Conservation (phyloP, 2,329 filamentous ascomycete genomes). For the Nemania serpens region DNA sequence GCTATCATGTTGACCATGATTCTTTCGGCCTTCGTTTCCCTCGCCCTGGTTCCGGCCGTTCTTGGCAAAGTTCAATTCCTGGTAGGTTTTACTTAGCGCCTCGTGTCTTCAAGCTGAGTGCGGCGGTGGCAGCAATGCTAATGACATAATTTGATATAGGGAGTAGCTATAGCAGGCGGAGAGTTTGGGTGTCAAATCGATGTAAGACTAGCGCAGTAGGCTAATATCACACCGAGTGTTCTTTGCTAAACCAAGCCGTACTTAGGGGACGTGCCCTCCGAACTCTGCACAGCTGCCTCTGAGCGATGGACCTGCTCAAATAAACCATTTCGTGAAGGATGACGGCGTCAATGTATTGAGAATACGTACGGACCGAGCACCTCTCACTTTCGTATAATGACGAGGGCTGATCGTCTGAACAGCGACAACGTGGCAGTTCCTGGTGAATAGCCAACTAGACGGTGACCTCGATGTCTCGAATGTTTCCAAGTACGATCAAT, state of each 20-base stretch:
- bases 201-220: conserved; percentile 37
- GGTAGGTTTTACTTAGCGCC: conserved; percentile 23
- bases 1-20: conserved; percentile 36
- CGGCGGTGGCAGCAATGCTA: conserved; percentile 2
- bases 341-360: conserved; percentile 61
- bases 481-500: conserved; percentile 56
- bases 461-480: conserved; percentile 54
- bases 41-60: conserved; percentile 30
- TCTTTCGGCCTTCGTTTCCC: conserved; percentile 30
- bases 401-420: conserved; percentile 12
- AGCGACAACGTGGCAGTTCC: conserved; percentile 63
- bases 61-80: conserved; percentile 39
- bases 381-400: not conserved
- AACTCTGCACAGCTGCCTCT: conserved; percentile 45
- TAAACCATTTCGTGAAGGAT: conserved; percentile 60
- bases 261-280: conserved; percentile 48
- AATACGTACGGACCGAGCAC: conserved; percentile 46
- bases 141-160: conserved; percentile 30
- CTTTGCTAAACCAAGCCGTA: conserved; percentile 17
- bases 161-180: conserved; percentile 53
- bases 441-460: conserved; percentile 58
- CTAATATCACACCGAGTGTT: not conserved
- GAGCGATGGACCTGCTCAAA: conserved; percentile 51
- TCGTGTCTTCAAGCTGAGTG: not conserved
- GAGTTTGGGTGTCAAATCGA: conserved; percentile 55